Percentiles rank a stretch among this genome's conserved stretches.
Evolutionary conservation across 768 basidiomycete genomes (phyloP).

Genomic region (Rhodotorula graminis): DNA sequence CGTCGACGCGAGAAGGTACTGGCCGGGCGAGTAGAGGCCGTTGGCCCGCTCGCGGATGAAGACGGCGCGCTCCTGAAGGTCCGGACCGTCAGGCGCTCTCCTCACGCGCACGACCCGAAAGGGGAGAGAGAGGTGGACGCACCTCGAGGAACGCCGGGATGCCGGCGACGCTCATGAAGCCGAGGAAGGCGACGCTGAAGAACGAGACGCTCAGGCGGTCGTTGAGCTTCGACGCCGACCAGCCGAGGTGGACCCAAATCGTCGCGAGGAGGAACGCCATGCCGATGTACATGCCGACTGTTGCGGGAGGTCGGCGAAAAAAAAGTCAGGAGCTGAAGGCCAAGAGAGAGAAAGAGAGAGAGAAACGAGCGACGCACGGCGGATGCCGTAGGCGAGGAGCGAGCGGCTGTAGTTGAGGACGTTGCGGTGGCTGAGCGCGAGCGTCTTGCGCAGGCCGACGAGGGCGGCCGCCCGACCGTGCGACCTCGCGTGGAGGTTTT

Average conservation of each 20-base stretch:
- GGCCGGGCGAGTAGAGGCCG: constrained; percentile 56
- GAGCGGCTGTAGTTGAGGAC: constrained; percentile 56
- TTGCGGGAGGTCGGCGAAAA: not conserved
- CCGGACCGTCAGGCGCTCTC: not conserved
- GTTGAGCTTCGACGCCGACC: constrained; percentile 42
- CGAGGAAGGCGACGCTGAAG: constrained; percentile 53
- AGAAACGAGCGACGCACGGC: constrained; percentile 49
- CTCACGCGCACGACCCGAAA: not conserved
- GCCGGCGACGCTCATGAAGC: constrained; percentile 52
- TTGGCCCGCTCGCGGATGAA: constrained; percentile 59
- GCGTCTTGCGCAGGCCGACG: not conserved
- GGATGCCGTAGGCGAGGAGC: constrained; percentile 58
- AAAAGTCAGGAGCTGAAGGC: no score
- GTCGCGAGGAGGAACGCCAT: constrained; percentile 50
- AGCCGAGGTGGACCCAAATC: constrained; percentile 52
- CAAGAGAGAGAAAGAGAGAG: no score
- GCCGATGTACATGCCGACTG: constrained; percentile 37
- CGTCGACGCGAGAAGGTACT: constrained; percentile 58
- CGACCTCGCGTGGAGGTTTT: not conserved
- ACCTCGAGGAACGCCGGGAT: constrained; percentile 58
- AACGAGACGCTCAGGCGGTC: constrained; percentile 45
- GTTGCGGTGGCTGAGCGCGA: constrained; percentile 51
- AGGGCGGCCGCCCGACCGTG: not conserved
- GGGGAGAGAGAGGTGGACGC: not conserved
- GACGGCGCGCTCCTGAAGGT: constrained; percentile 52